These are phyloP conservation scores for Colletotrichum sp. DNA, from an alignment of 2,329 filamentous ascomycete genomes.

Conservation along the genomic window DNA sequence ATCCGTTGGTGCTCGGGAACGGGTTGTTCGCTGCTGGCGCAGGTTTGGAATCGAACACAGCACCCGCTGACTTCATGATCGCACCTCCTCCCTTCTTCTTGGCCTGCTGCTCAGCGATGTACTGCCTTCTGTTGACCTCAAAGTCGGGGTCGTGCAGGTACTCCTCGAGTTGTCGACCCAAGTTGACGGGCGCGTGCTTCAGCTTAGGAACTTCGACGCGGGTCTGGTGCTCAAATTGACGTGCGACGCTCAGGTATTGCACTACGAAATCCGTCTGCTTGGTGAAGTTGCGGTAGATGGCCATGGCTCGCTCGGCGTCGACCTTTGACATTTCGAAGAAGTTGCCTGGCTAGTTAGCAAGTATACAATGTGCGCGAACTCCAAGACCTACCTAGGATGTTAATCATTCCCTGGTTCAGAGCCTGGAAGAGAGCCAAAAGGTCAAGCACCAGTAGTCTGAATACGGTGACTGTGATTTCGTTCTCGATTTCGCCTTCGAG, in stretches of 20 bases:
- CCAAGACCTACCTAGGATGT: constrained; percentile 77
- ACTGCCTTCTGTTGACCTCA: constrained; percentile 90
- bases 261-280: constrained; percentile 93
- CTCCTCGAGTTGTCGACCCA: constrained; percentile 89
- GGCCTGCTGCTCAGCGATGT: constrained; percentile 84
- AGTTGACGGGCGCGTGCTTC: constrained; percentile 93
- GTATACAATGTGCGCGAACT: constrained; percentile 3
- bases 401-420: constrained; percentile 96
- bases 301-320: constrained; percentile 89
- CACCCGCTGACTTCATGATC: constrained; percentile 27
- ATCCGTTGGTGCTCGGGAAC: constrained; percentile 44
- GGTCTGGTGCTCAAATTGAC: constrained; percentile 91
- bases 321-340: constrained; percentile 98
- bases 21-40: constrained; percentile 45
- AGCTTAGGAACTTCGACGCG: constrained; percentile 94
- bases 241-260: constrained; percentile 83
- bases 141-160: constrained; percentile 96
- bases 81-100: constrained; percentile 53
- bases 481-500: constrained; percentile 90
- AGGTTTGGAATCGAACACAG: constrained; percentile 39
- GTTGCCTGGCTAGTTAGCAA: constrained; percentile 64
- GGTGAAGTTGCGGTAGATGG: constrained; percentile 91
- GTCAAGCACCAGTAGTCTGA: constrained; percentile 88
- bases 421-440: constrained; percentile 90
- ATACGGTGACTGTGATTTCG: constrained; percentile 94